phyloP scores from a whole-genome alignment of 164 flowering plant species.

The Nymphaea thermarum region DNA sequence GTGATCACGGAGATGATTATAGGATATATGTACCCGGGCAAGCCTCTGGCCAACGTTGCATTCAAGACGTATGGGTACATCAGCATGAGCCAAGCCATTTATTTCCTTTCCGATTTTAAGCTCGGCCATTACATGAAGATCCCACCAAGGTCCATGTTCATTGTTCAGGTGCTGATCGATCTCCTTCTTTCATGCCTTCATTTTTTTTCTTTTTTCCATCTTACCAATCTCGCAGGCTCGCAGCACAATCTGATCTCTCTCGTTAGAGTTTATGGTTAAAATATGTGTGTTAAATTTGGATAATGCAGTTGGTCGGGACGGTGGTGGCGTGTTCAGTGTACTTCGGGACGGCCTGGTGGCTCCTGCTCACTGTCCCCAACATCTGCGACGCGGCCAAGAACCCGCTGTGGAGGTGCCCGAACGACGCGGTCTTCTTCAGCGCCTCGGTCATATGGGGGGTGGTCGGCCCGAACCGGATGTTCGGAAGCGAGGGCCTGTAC shows the following conservation, averaged over 20 bases:
- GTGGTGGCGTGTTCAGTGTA: constrained; percentile 27
- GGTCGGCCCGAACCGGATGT: constrained; percentile 36
- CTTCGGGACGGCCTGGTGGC: constrained; percentile 53
- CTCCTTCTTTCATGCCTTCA: background rate
- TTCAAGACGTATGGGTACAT: constrained; percentile 10
- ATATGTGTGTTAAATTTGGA: too few species aligned
- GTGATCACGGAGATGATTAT: constrained; percentile 6
- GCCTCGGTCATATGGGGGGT: constrained; percentile 48
- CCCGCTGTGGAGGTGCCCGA: constrained; percentile 53
- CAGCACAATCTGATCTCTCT: background rate
- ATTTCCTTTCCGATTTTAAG: constrained; percentile 4
- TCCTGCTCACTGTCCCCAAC: constrained; percentile 22
- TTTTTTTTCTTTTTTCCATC: background rate
- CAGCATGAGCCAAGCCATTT: constrained; percentile 7
- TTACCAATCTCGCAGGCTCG: background rate
- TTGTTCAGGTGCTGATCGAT: constrained; percentile 3
- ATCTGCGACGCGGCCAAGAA: constrained; percentile 41
- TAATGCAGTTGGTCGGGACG: constrained; percentile 41
- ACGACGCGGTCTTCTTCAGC: constrained; percentile 29
- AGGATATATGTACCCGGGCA: constrained; percentile 1
- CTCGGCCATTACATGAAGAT: constrained; percentile 11
- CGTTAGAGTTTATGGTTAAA: too few species aligned
- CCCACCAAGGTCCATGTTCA: constrained; percentile 8
- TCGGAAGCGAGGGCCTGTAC: constrained; percentile 26
- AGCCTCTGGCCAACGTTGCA: constrained; percentile 7